phyloP scores from a whole-genome alignment of 1,284 basidiomycete species.

The Cerioporus squamosus region DNA sequence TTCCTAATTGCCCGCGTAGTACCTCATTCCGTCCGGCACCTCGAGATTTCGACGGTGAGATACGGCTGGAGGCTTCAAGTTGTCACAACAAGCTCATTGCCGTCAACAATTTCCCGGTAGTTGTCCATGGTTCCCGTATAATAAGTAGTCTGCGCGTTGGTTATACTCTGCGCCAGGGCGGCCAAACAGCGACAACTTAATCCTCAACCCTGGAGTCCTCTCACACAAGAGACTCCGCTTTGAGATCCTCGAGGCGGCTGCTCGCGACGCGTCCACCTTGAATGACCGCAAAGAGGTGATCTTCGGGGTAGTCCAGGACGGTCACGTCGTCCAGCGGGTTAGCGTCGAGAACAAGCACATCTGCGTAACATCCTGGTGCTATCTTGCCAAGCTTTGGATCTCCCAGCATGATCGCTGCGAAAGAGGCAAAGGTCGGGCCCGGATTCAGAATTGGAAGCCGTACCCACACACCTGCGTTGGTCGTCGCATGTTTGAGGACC shows the following conservation, averaged over 20 bases:
- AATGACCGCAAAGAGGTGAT: slow-evolving; percentile 40
- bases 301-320: slow-evolving; percentile 46
- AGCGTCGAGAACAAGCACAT: slow-evolving; percentile 45
- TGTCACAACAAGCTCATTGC: no score
- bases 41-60: no score
- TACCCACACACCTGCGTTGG: slow-evolving; percentile 40
- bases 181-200: no score
- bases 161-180: no score
- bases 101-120: no score
- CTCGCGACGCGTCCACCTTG: slow-evolving; percentile 42
- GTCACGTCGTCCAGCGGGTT: slow-evolving; percentile 52
- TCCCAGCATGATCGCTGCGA: slow-evolving; percentile 40
- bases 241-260: slow-evolving; percentile 26
- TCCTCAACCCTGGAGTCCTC: no score
- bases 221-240: no score
- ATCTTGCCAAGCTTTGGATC: slow-evolving; percentile 35
- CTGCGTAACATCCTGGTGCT: slow-evolving; percentile 39
- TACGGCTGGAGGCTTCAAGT: no score
- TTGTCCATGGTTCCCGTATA: no score
- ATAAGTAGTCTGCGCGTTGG: no score
- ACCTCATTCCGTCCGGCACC: no score
- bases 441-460: slow-evolving; percentile 30
- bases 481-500: slow-evolving; percentile 48
- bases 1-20: no score
- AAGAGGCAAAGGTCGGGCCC: slow-evolving; percentile 30